Base-by-base conservation (phyloP, 1,284 basidiomycete species). In the Pseudomicrostroma phylloplanum region DNA sequence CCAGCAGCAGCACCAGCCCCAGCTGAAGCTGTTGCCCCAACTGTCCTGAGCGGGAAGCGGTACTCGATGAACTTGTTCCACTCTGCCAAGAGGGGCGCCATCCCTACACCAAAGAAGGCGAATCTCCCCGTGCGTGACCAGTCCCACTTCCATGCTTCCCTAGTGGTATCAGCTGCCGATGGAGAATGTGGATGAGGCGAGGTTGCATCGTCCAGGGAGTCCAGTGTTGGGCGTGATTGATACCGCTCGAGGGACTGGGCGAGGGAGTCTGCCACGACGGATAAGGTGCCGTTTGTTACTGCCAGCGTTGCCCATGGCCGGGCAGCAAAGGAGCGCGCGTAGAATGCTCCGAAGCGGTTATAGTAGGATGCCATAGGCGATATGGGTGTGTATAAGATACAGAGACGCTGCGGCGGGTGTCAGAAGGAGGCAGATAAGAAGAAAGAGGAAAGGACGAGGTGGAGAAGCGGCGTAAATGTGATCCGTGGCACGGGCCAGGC, bases 1-100 rank as follows among this genome's bases (percentile, higher is more conserved):
- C 17, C 54, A n/a, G 9, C 26, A 13, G 17, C 26, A 39, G n/a
- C 54, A 39, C 2, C 54, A n/a, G n/a, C n/a, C n/a, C 26, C 26
- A n/a, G 54, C 46, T 9, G 46, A 17, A 26, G 19, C 1, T 8
- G 41, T 1, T 7, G 59, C 21, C 41, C 21, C 26, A 11, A 48
- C 23, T 12, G 61, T 25, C 21, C 57, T 25, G 30, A 78, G 60
- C 0, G 74, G 77, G 55, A 79, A 74, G 19, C 67, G 43, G 55
- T 64, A 60, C 58, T 79, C 77, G 46, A 79, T 61, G 58, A 74
- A 76, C 19, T 66, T 57, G 54, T 78, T 79, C 77, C 77, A 79
- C 49, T 77, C 72, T 0, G 72, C 74, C 13, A 79, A 58, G 19
- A 77, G 40, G 1, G 77, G 77, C 8, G 74, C 77, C 69, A 79